Evolutionary conservation across 2,329 filamentous ascomycete genomes (phyloP), one percentile per base, ranked within the genome.

Genomic region (Pseudogymnoascus sp.): DNA sequence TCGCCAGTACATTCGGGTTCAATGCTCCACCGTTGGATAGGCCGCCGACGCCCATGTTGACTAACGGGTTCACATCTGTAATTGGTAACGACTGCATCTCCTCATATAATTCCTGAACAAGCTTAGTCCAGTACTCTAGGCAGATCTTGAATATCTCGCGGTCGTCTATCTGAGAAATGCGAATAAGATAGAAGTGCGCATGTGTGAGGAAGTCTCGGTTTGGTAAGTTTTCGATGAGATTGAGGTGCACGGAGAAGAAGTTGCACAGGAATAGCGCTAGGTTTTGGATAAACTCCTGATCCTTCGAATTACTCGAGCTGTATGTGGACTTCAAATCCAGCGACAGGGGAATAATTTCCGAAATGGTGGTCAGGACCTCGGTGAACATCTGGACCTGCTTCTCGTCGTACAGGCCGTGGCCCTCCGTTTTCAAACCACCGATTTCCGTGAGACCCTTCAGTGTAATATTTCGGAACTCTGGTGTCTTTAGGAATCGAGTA

Each of bases 111-210:
- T 97, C 94, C 71, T 96, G 93, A 6, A 99, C 95, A 58, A 97
- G 82, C 76, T 97, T 97, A 37, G 95, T 94, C 94, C 94, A 99
- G 78, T 99, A 99, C 74, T 99, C 95, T 64, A 99, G 80, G 73
- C 90, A 96, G 71, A 99, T 99, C 81, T 99, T 99, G 84, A 99
- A 99, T 66, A 99, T 96, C 74, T 99, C 94, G 60, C 94, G 88
- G 71, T 99, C 95, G 67, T 99, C 94, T 67, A 99, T 99, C 77
- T 99, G 92, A 57, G 92, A 97, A 74, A 99, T 97, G 65, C 93
- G 88, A 70, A 99, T 97, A 12, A 99, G 85, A 75, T 99, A 99
- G 76, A 96, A 97, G 75, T 99, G 94, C 16, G 91, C 93, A 71
- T 99, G 94, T 1, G 91, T 90, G 43, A 99, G 86, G 74, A 90